These are phyloP conservation scores for Kondoa subrosea DNA, from an alignment of 768 basidiomycete species.

Conservation along the genomic window DNA sequence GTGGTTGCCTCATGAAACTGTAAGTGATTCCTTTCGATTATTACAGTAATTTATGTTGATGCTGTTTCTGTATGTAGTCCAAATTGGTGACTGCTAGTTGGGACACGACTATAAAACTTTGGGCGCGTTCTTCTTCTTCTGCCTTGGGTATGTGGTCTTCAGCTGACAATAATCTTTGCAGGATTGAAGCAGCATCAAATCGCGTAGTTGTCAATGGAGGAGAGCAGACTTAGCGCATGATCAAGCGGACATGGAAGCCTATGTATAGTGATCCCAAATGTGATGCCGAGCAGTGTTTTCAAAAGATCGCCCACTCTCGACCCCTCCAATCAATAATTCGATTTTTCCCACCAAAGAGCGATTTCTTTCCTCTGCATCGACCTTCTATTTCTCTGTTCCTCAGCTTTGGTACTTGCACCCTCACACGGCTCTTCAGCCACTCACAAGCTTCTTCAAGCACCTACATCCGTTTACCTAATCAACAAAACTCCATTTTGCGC, in stretches of 20 bases:
- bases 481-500: too few species aligned
- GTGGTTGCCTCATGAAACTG: slow-evolving; percentile 94
- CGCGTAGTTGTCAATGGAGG: too few species aligned
- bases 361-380: background rate
- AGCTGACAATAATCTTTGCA: too few species aligned
- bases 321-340: too few species aligned
- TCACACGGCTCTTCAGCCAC: slow-evolving; percentile 6
- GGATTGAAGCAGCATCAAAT: too few species aligned
- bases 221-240: too few species aligned
- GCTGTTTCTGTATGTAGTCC: slow-evolving; percentile 41
- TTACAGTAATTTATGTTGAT: background rate
- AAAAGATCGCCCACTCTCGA: too few species aligned
- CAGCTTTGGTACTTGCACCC: background rate
- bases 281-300: too few species aligned
- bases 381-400: background rate
- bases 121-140: slow-evolving; percentile 28
- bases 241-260: too few species aligned
- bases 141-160: background rate
- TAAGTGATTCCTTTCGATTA: slow-evolving; percentile 38
- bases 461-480: background rate
- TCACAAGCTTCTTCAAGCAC: background rate
- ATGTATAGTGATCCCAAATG: too few species aligned
- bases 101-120: slow-evolving; percentile 96
- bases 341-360: too few species aligned
- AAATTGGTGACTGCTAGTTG: slow-evolving; percentile 94